Base-by-base conservation (phyloP, 1,284 basidiomycete species). In the Cutaneotrichosporon cutaneum region DNA sequence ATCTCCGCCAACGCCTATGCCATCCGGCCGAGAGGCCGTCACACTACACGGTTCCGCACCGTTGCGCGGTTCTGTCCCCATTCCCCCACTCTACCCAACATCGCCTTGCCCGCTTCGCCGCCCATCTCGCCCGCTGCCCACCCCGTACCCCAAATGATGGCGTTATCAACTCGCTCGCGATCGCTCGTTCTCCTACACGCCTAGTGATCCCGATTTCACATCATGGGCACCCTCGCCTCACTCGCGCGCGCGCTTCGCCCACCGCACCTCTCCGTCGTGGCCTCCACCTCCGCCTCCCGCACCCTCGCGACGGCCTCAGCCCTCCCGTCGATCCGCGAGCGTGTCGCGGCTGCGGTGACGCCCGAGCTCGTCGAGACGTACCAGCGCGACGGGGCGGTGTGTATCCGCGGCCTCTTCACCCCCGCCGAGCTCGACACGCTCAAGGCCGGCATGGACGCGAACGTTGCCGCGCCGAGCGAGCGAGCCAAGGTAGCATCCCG, bases 391-490 rank as follows among this genome's bases (percentile, higher is more conserved):
- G 64, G 64, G n/a, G 60, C 61, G 2, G 56, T 60, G 6, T 27
- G 56, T 7, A 59, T 65, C 56, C 53, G 45, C 9, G 53, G 53
- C 16, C 50, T 65, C n/a, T 62, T 65, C 58, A 52, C 61, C 0
- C 44, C 64, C n/a, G 36, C 21, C 21, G 64, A 65, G 24, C 39
- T 65, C 21, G 55, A 14, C 0, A 39, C 47, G 0, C 64, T 65
- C 32, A 60, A 56, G 13, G 33, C 4, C 2, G 61, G 64, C 21
- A 62, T 65, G 21, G 64, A 62, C 33, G n/a, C 32, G 0, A 65
- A 65, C 61, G 24, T 65, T 36, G 52, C 64, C 3, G 2, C 16
- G 0, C 64, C 64, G 0, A 45, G 35, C 18, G 18, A 18, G 1
- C 58, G 64, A 0, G 39, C 52, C 44, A 65, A 65, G 11, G 61